Percentiles rank a stretch among this genome's conserved stretches.
Evolutionary conservation across 768 basidiomycete species (phyloP).

Genomic region (Trametopsis cervina): DNA sequence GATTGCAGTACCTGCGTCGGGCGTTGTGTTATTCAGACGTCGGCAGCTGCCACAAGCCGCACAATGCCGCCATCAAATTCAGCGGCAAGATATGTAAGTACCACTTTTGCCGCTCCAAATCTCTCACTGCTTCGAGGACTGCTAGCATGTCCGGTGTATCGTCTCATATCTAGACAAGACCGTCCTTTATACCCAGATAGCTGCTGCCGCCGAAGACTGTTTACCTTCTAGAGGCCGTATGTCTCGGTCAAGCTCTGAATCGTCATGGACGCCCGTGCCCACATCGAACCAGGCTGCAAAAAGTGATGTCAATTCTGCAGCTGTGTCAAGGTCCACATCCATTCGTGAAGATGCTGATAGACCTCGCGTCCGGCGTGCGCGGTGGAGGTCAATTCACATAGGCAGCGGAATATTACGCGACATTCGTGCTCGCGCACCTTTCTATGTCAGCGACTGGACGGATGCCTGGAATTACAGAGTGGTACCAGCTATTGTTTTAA

Average conservation of each 20-base stretch:
- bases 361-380: neutral
- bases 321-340: conserved; percentile 8
- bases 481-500: conserved; percentile 76
- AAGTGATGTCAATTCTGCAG: neutral
- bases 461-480: conserved; percentile 93
- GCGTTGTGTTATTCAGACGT: too few relatives aligned
- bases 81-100: too few relatives aligned
- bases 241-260: neutral
- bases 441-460: conserved; percentile 82
- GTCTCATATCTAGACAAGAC: too few relatives aligned
- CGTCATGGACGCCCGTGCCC: neutral
- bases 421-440: conserved; percentile 64
- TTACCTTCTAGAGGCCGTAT: too few relatives aligned
- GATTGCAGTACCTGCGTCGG: too few relatives aligned
- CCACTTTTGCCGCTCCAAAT: too few relatives aligned
- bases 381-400: conserved; percentile 8
- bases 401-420: conserved; percentile 67
- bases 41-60: too few relatives aligned
- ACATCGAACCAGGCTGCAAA: neutral
- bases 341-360: neutral
- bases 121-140: too few relatives aligned
- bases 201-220: too few relatives aligned
- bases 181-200: too few relatives aligned
- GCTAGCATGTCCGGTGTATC: too few relatives aligned
- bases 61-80: too few relatives aligned